Evolutionary conservation across 106 monocot species (phyloP).

Genomic region (Dioscorea dumetorum): DNA sequence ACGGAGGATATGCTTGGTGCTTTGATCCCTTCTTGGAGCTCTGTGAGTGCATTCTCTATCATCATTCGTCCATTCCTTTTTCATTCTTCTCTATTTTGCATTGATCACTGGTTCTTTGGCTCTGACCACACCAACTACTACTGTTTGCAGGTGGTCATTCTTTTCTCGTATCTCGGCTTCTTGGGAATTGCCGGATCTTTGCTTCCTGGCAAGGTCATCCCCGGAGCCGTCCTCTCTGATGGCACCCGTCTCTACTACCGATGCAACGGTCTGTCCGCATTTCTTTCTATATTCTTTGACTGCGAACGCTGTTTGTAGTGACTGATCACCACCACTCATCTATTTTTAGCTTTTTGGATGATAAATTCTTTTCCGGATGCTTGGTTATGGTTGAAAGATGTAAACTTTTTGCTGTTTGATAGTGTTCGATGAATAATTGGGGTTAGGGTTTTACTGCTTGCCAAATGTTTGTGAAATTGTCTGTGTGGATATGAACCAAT

Average conservation of each 20-base stretch:
- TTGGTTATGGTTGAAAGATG: too few relatives aligned
- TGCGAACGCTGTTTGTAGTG: too few relatives aligned
- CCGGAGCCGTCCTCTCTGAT: constrained; percentile 70
- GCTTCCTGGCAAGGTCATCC: constrained; percentile 80
- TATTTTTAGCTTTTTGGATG: too few relatives aligned
- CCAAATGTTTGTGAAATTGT: too few relatives aligned
- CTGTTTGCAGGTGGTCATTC: constrained; percentile 33
- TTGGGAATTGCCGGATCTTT: constrained; percentile 48
- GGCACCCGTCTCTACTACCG: constrained; percentile 72
- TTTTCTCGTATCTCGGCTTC: constrained; percentile 53
- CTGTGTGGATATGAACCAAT: neutral
- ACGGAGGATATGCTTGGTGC: constrained; percentile 14
- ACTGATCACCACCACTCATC: too few relatives aligned
- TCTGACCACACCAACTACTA: too few relatives aligned
- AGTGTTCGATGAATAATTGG: too few relatives aligned
- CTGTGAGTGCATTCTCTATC: constrained; percentile 15
- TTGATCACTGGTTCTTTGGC: neutral
- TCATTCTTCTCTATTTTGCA: neutral
- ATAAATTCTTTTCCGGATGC: too few relatives aligned
- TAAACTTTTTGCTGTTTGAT: too few relatives aligned
- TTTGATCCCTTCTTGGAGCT: constrained; percentile 32
- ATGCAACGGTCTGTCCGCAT: constrained; percentile 58
- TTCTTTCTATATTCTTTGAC: neutral
- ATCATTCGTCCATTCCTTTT: neutral
- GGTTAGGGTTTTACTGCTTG: too few relatives aligned